Percentiles rank a stretch among this genome's conserved stretches.
phyloP scores from a whole-genome alignment of 2,329 filamentous ascomycete species.

The Fusarium brachygibbosum region DNA sequence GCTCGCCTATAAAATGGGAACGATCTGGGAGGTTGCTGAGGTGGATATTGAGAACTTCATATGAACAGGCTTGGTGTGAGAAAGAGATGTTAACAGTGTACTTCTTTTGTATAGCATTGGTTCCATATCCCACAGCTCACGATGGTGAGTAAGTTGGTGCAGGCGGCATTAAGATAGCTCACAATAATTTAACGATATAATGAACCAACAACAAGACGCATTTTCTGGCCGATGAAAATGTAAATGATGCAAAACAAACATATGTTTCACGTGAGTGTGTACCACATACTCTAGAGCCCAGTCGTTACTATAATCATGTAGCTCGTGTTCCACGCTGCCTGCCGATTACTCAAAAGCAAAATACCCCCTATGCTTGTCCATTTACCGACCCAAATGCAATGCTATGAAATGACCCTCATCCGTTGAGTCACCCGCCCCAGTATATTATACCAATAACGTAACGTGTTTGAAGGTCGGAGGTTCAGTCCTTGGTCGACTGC shows the following conservation, averaged over 20 bases:
- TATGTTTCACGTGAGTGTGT: slow-evolving; percentile 1
- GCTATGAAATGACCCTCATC: background rate
- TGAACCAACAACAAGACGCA: background rate
- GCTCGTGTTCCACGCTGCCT: slow-evolving; percentile 1
- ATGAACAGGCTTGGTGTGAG: background rate
- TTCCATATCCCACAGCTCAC: background rate
- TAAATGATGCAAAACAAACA: background rate
- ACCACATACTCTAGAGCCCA: background rate
- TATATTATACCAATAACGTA: background rate
- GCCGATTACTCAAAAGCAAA: slow-evolving; percentile 1
- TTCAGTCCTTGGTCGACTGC: slow-evolving; percentile 20
- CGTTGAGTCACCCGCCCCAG: background rate
- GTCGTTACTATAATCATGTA: background rate
- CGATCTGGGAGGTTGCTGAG: background rate
- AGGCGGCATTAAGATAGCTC: background rate
- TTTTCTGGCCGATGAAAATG: background rate
- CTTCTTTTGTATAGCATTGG: background rate
- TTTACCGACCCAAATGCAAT: slow-evolving; percentile 3
- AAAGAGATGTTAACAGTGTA: background rate
- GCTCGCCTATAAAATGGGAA: slow-evolving; percentile 63
- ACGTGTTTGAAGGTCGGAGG: background rate
- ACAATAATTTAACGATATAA: background rate
- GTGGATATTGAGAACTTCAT: background rate
- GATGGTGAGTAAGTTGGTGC: background rate
- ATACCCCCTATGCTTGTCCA: background rate